Evolutionary conservation across 495 filamentous ascomycete genomes (phyloP).

Genomic region (Lasiosphaeria hispida): DNA sequence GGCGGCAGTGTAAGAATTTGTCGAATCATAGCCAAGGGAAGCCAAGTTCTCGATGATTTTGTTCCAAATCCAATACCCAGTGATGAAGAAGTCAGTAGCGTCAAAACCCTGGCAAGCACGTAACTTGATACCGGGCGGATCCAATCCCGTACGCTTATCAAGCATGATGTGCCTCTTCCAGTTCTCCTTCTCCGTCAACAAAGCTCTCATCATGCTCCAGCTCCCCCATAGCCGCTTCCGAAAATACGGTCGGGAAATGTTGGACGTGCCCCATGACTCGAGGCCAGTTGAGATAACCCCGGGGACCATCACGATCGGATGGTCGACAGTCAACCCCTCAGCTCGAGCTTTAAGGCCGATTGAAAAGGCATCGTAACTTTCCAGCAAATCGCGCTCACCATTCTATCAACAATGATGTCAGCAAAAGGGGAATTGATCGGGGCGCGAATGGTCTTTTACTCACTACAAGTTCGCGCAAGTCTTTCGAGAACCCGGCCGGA

Average conservation of each 20-base stretch:
- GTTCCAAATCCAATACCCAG: slow-evolving; percentile 96
- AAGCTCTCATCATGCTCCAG: slow-evolving; percentile 96
- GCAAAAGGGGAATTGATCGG: slow-evolving; percentile 1
- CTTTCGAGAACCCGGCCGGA: slow-evolving; percentile 74
- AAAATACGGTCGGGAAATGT: slow-evolving; percentile 81
- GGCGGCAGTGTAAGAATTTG: slow-evolving; percentile 89
- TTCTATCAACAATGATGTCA: slow-evolving; percentile 47
- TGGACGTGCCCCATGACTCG: slow-evolving; percentile 91
- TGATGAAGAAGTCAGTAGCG: slow-evolving; percentile 94
- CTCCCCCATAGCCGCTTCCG: slow-evolving; percentile 92
- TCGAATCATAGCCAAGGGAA: slow-evolving; percentile 92
- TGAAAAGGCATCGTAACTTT: slow-evolving; percentile 84
- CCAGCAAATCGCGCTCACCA: slow-evolving; percentile 80
- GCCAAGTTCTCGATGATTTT: slow-evolving; percentile 97
- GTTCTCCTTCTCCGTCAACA: slow-evolving; percentile 85
- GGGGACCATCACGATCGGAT: slow-evolving; percentile 94
- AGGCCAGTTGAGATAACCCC: slow-evolving; percentile 96
- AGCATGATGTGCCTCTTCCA: slow-evolving; percentile 99
- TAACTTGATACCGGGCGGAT: slow-evolving; percentile 89
- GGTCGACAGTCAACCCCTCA: slow-evolving; percentile 78
- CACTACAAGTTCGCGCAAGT: slow-evolving; percentile 82
- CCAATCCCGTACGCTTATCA: slow-evolving; percentile 84
- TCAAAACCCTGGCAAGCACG: slow-evolving; percentile 96
- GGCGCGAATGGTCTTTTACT: slow-evolving; percentile 9
- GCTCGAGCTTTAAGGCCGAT: slow-evolving; percentile 77